These are phyloP conservation scores for Rhizophagus sp. DNA, from an alignment of 192 early-diverging fungal genomes.

Conservation along the genomic window DNA sequence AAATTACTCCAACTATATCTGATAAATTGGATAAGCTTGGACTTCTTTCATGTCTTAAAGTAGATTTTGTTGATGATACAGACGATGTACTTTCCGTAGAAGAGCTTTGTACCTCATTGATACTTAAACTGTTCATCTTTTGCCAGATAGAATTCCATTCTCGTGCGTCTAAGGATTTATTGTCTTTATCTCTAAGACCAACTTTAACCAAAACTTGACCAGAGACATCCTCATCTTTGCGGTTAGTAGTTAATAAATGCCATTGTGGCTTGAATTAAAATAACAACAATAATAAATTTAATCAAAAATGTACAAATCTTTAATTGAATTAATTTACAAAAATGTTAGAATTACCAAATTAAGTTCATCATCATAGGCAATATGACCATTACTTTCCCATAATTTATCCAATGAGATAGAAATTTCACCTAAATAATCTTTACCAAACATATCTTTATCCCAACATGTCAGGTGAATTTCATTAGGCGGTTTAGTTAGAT, in stretches of 20 bases:
- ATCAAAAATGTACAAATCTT: not conserved
- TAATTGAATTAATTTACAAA: not conserved
- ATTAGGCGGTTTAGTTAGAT: constrained; percentile 37
- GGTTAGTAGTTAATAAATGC: constrained; percentile 34
- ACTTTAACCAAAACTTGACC: constrained; percentile 26
- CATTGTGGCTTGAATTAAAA: constrained; percentile 40
- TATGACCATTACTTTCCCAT: constrained; percentile 39
- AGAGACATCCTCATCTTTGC: constrained; percentile 19
- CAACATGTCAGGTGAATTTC: constrained; percentile 56
- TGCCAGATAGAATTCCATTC: constrained; percentile 28
- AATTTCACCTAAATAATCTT: constrained; percentile 68
- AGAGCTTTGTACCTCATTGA: not conserved
- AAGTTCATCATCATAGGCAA: constrained; percentile 51
- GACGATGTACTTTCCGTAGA: not conserved
- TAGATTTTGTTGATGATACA: not conserved
- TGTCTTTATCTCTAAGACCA: constrained; percentile 27
- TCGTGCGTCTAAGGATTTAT: constrained; percentile 16
- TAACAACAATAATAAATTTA: not conserved
- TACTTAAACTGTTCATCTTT: constrained; percentile 11
- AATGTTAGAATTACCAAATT: constrained; percentile 45
- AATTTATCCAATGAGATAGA: constrained; percentile 60
- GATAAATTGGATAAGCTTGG: not conserved
- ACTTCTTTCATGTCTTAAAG: not conserved
- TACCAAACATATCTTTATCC: constrained; percentile 69
- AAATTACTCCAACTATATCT: constrained; percentile 36